These are phyloP conservation scores for Pythium phragmitis DNA, from an alignment of 352 stramenopile species.

Conservation along the genomic window DNA sequence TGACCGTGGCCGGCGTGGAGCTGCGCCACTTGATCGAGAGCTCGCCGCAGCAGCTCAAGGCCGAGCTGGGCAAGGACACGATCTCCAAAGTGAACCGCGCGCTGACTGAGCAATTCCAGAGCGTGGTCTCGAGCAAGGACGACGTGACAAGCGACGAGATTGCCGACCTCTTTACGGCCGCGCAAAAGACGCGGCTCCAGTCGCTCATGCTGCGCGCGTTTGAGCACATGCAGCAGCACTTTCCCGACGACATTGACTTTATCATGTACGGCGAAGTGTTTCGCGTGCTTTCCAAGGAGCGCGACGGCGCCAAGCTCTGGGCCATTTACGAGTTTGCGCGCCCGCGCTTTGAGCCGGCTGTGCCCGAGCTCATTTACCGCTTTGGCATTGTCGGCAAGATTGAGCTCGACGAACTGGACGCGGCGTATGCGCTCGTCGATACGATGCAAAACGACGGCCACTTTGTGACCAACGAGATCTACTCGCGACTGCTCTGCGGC, in stretches of 20 bases:
- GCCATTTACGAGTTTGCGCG: slow-evolving; percentile 49
- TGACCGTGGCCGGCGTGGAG: slow-evolving; percentile 40
- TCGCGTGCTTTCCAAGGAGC: slow-evolving; percentile 42
- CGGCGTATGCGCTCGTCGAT: slow-evolving; percentile 42
- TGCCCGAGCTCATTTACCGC: slow-evolving; percentile 71
- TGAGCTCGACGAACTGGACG: slow-evolving; percentile 46
- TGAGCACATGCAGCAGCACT: slow-evolving; percentile 43
- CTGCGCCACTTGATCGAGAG: slow-evolving; percentile 44
- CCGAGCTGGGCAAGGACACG: slow-evolving; percentile 36
- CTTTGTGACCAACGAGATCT: slow-evolving; percentile 67
- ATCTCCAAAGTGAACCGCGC: slow-evolving; percentile 38
- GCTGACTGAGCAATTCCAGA: slow-evolving; percentile 38
- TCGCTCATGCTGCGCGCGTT: slow-evolving; percentile 55
- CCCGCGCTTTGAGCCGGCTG: slow-evolving; percentile 35
- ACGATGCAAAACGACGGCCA: slow-evolving; percentile 55
- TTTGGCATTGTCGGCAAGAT: slow-evolving; percentile 65
- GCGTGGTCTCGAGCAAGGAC: slow-evolving; percentile 30
- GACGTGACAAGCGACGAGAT: slow-evolving; percentile 48
- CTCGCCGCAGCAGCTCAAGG: slow-evolving; percentile 36
- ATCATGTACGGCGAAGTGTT: slow-evolving; percentile 65
- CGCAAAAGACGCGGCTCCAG: slow-evolving; percentile 46
- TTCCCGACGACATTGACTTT: slow-evolving; percentile 51
- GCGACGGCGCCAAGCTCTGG: slow-evolving; percentile 39
- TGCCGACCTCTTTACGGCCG: slow-evolving; percentile 51
- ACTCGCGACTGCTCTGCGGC: slow-evolving; percentile 58